Conservation (phyloP, 106 monocot species). For the Chionographis japonica region DNA sequence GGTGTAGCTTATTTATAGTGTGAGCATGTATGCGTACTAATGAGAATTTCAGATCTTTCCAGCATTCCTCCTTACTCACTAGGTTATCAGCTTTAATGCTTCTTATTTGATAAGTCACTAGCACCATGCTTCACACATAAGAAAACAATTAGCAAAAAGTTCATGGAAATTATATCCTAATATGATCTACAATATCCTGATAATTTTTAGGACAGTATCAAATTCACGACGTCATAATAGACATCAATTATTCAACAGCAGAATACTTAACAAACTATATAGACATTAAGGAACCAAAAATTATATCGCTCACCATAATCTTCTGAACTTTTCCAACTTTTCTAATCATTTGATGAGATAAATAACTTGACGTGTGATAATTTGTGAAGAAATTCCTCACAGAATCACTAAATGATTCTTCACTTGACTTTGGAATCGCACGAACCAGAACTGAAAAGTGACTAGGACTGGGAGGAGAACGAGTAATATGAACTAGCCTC, state of each 20-base stretch:
- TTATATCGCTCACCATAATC: slow-evolving; percentile 51
- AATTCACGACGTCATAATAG: neutral
- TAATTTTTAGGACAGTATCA: neutral
- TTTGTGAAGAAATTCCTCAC: slow-evolving; percentile 77
- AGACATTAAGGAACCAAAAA: neutral
- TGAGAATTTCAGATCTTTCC: too few relatives aligned
- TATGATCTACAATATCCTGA: too few relatives aligned
- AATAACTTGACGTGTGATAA: slow-evolving; percentile 76
- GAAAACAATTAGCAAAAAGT: too few relatives aligned
- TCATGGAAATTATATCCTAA: too few relatives aligned
- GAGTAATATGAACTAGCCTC: slow-evolving; percentile 64
- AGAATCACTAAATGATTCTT: slow-evolving; percentile 46
- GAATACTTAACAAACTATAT: neutral
- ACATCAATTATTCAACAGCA: neutral
- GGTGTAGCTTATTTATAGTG: too few relatives aligned
- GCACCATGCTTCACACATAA: too few relatives aligned
- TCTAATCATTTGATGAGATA: slow-evolving; percentile 88
- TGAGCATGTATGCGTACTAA: too few relatives aligned
- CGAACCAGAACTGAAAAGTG: slow-evolving; percentile 93
- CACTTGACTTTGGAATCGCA: slow-evolving; percentile 62
- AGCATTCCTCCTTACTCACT: too few relatives aligned
- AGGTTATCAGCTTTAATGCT: too few relatives aligned
- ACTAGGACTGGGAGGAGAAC: slow-evolving; percentile 56
- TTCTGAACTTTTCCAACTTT: slow-evolving; percentile 81
- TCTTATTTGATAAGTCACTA: too few relatives aligned